Conservation (phyloP, 768 basidiomycete species). For the Suillus placidus region DNA sequence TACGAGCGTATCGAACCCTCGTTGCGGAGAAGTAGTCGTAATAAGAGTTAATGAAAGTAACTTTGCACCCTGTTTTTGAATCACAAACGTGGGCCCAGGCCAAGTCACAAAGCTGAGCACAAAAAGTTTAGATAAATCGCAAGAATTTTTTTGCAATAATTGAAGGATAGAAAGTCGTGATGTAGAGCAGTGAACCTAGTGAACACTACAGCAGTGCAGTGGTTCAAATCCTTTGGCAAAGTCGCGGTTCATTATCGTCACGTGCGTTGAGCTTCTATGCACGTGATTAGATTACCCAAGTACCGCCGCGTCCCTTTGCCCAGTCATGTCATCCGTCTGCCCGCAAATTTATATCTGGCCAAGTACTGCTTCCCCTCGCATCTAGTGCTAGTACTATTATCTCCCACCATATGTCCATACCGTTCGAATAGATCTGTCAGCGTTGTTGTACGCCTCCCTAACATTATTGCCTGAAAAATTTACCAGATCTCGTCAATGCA, state of each 20-base stretch:
- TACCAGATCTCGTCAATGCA: neutral
- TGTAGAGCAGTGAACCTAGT: neutral
- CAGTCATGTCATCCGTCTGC: neutral
- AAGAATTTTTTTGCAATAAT: neutral
- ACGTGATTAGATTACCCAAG: neutral
- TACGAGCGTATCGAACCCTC: slow-evolving; percentile 14
- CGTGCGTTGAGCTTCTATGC: slow-evolving; percentile 32
- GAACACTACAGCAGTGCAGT: too few relatives aligned
- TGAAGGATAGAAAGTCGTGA: too few relatives aligned
- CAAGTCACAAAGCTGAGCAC: neutral
- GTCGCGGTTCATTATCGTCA: slow-evolving; percentile 36
- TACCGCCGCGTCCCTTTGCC: neutral
- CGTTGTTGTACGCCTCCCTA: neutral
- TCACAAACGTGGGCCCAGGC: slow-evolving; percentile 7
- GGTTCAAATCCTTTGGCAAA: slow-evolving; percentile 8
- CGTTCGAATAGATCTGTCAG: neutral
- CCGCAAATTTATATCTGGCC: neutral
- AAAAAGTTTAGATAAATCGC: slow-evolving; percentile 9
- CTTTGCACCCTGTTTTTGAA: slow-evolving; percentile 14
- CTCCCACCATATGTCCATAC: too few relatives aligned
- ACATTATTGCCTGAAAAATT: neutral
- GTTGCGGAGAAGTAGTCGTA: slow-evolving; percentile 12
- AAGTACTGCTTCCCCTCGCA: too few relatives aligned
- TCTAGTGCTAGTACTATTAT: too few relatives aligned
- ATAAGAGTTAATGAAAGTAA: slow-evolving; percentile 29